Evolutionary conservation across 2,329 filamentous ascomycete species (phyloP), one percentile per base, ranked within the genome.

Genomic region (Phyllosticta citrichinensis): DNA sequence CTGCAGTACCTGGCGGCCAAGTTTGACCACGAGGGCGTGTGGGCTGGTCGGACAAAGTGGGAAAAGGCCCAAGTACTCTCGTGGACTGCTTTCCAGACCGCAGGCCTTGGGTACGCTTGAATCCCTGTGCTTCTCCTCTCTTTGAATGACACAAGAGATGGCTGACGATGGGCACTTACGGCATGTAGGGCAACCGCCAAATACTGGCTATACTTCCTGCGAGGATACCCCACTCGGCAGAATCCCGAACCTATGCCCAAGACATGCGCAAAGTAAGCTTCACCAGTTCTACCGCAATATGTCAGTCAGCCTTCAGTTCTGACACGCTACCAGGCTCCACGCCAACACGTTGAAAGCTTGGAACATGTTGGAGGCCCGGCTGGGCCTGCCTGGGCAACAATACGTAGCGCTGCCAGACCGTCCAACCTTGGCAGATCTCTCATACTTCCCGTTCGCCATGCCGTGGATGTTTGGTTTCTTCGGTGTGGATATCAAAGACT

Each of bases 81-180:
- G 11, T 75, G 73, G 73, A 70, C 68, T 0, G 68, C 69, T 6
- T 74, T 72, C 60, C 71, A 76, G 57, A 75, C 71, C 5, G 72
- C 74, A 6, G 71, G 69, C 0, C 57, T 75, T 8, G 71, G 72
- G 72, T 71, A 65, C 61, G 62, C 50, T 24, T 20, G 47, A 14
- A 12, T 11, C 20, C 20, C 4, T 35, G 12, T 14, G 47, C 47
- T 51, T 53, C 27, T 30, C 6, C 1, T 30, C 27, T 30, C 27
- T 5, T 30, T 30, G 6, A 5, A 10, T 5, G 27, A 10, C 27
- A 30, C 6, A 30, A 6, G 9, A 30, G 27, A 30, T 30, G 27
- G 27, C 3, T 30, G 5, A 30, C 2, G 40, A 30, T 54, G 14
- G 22, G 10, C 12, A 3, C 30, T 40, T 40, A 57, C 14, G 11